A percentile compares a stretch with the other conserved stretches of the same genome.
phyloP scores from a whole-genome alignment of 2,329 filamentous ascomycete species.

The Rachicladosporium sp. region DNA sequence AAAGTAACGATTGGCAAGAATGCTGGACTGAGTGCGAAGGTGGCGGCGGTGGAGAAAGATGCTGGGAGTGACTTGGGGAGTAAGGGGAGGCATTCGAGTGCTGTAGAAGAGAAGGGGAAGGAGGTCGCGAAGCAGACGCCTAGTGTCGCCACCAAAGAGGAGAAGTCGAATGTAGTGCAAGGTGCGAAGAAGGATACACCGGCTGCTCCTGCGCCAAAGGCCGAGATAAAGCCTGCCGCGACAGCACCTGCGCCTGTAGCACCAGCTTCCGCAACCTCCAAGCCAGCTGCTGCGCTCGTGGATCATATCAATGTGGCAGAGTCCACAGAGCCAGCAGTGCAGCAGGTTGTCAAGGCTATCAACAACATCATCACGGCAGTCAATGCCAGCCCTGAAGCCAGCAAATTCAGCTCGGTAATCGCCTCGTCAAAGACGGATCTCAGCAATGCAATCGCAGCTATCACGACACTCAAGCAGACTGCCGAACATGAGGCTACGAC shows the following conservation, averaged over 20 bases:
- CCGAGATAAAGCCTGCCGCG: slow-evolving; percentile 11
- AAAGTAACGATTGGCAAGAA: slow-evolving; percentile 73
- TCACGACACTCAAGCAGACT: slow-evolving; percentile 58
- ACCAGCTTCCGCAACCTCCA: slow-evolving; percentile 37
- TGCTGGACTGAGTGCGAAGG: slow-evolving; percentile 72
- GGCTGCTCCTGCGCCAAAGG: slow-evolving; percentile 6
- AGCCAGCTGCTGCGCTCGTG: slow-evolving; percentile 40
- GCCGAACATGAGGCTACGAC: slow-evolving; percentile 60
- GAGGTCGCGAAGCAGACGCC: slow-evolving; percentile 23
- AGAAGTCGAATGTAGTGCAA: slow-evolving; percentile 18
- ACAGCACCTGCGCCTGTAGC: slow-evolving; percentile 37
- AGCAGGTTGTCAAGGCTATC: slow-evolving; percentile 86
- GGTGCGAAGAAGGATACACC: slow-evolving; percentile 18
- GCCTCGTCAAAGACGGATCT: slow-evolving; percentile 78
- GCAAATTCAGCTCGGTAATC: slow-evolving; percentile 67
- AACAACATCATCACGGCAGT: slow-evolving; percentile 93
- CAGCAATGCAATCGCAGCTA: slow-evolving; percentile 63
- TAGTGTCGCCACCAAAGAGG: slow-evolving; percentile 7
- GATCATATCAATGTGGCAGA: slow-evolving; percentile 65
- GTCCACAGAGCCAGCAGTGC: slow-evolving; percentile 74
- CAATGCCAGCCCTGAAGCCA: slow-evolving; percentile 70
- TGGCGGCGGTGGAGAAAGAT: slow-evolving; percentile 49
- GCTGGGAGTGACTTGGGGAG: slow-evolving; percentile 24
- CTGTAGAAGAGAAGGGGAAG: slow-evolving; percentile 36
- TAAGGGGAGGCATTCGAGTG: slow-evolving; percentile 50